These are phyloP conservation scores for Basidioascus undulatus DNA, from an alignment of 768 basidiomycete species.

Conservation along the genomic window DNA sequence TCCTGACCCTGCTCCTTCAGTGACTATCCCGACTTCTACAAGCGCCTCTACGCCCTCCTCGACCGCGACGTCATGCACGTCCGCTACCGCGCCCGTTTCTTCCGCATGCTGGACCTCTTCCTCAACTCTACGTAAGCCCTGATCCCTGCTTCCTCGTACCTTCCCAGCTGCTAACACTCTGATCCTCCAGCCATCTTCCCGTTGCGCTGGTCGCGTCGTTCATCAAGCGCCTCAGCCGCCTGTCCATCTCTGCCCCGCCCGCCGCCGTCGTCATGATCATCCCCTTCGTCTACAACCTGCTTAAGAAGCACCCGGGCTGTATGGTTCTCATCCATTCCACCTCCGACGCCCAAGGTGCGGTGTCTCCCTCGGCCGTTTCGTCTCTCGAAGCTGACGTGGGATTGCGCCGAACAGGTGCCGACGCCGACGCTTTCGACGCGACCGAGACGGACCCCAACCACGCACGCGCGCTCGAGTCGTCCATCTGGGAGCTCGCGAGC, in stretches of 20 bases:
- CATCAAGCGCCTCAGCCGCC: constrained; percentile 64
- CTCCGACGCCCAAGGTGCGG: constrained; percentile 10
- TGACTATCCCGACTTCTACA: constrained; percentile 90
- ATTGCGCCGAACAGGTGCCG: neutral
- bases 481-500: constrained; percentile 72
- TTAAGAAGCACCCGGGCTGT: constrained; percentile 71
- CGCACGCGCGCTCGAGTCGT: constrained; percentile 61
- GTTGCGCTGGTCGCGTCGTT: constrained; percentile 82
- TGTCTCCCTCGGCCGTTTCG: neutral
- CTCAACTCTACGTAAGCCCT: constrained; percentile 60
- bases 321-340: constrained; percentile 78
- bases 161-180: neutral
- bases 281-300: constrained; percentile 79
- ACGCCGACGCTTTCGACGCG: constrained; percentile 41
- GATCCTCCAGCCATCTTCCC: constrained; percentile 45
- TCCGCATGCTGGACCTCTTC: constrained; percentile 75
- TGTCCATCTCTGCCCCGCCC: constrained; percentile 66
- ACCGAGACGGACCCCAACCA: constrained; percentile 45
- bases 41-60: constrained; percentile 66
- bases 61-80: constrained; percentile 70
- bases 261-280: constrained; percentile 74
- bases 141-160: neutral
- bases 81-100: constrained; percentile 82
- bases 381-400: constrained; percentile 2
- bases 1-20: constrained; percentile 22